phyloP scores from a whole-genome alignment of 306 rosid genomes.

The Cucumis hystrix region DNA sequence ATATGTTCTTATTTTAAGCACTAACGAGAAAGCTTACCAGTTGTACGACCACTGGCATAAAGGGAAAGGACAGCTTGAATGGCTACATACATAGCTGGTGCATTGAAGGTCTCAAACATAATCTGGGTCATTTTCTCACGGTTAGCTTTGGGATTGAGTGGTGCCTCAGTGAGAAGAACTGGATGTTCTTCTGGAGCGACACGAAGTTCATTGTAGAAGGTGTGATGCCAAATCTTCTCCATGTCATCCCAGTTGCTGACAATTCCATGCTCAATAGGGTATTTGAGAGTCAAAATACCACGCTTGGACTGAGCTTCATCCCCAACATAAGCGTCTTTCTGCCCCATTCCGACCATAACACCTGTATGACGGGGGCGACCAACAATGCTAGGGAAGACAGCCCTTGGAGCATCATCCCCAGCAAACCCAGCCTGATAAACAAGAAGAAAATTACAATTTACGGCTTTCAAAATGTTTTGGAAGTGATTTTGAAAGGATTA shows the following conservation, averaged over 20 bases:
- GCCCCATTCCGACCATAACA: conserved; percentile 29
- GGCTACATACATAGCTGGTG: conserved; percentile 80
- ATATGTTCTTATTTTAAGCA: not conserved
- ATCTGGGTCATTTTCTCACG: conserved; percentile 38
- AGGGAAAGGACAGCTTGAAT: conserved; percentile 72
- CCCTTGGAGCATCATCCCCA: conserved; percentile 30
- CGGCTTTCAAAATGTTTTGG: too few relatives aligned
- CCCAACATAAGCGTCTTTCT: conserved; percentile 27
- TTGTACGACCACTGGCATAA: conserved; percentile 85
- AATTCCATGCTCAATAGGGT: conserved; percentile 76
- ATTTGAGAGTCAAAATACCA: conserved; percentile 26
- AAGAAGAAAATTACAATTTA: not conserved
- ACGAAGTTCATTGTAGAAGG: conserved; percentile 27
- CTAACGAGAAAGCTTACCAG: conserved; percentile 32
- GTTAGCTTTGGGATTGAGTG: conserved; percentile 66
- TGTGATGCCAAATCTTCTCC: conserved; percentile 57
- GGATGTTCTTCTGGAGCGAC: conserved; percentile 45
- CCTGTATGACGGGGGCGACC: conserved; percentile 29
- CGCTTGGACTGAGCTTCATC: conserved; percentile 31
- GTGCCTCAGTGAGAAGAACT: conserved; percentile 65
- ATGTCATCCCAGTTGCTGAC: conserved; percentile 81
- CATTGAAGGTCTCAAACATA: conserved; percentile 33
- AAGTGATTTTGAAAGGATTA: too few relatives aligned
- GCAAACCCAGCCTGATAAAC: conserved; percentile 27
- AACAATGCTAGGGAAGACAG: conserved; percentile 28